Evolutionary conservation across 2,329 filamentous ascomycete species (phyloP).

Genomic region (Aspergillus candidus): DNA sequence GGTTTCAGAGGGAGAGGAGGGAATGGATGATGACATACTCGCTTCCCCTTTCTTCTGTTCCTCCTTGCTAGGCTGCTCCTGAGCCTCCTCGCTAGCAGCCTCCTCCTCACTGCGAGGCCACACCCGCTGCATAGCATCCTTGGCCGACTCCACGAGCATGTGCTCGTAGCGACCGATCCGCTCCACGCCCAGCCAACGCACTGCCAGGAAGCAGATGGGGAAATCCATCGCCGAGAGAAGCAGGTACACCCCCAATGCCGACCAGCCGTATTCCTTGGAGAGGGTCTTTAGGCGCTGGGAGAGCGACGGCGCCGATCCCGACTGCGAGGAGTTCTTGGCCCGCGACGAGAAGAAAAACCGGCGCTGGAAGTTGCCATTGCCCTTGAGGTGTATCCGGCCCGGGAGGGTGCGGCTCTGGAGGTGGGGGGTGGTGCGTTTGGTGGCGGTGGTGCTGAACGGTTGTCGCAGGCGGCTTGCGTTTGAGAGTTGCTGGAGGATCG

Average conservation of each 20-base stretch:
- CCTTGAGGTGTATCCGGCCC: background rate
- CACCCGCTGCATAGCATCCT: conserved; percentile 26
- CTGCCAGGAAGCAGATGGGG: conserved; percentile 88
- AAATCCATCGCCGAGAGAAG: conserved; percentile 80
- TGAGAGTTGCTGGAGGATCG: background rate
- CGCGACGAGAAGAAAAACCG: conserved; percentile 25
- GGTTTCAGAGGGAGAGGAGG: background rate
- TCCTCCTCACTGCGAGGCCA: conserved; percentile 30
- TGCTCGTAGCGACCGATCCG: conserved; percentile 61
- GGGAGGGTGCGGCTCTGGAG: conserved; percentile 6
- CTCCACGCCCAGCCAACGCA: conserved; percentile 76
- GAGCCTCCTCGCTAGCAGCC: conserved; percentile 21
- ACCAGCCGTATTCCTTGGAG: conserved; percentile 89
- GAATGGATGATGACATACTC: conserved; percentile 54
- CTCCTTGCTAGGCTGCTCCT: conserved; percentile 51
- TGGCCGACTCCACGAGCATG: conserved; percentile 35
- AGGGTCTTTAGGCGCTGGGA: conserved; percentile 73
- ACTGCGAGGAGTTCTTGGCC: conserved; percentile 13
- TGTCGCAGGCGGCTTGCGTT: no score
- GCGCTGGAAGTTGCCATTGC: no score
- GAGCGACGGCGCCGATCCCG: conserved; percentile 45
- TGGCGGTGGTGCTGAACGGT: background rate
- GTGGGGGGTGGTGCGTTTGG: background rate
- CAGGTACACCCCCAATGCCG: conserved; percentile 86
- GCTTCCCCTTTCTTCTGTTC: conserved; percentile 60